A percentile compares a stretch with the other conserved stretches of the same genome.
phyloP scores from a whole-genome alignment of 139 green algal species.

The Coelastrella sp. region DNA sequence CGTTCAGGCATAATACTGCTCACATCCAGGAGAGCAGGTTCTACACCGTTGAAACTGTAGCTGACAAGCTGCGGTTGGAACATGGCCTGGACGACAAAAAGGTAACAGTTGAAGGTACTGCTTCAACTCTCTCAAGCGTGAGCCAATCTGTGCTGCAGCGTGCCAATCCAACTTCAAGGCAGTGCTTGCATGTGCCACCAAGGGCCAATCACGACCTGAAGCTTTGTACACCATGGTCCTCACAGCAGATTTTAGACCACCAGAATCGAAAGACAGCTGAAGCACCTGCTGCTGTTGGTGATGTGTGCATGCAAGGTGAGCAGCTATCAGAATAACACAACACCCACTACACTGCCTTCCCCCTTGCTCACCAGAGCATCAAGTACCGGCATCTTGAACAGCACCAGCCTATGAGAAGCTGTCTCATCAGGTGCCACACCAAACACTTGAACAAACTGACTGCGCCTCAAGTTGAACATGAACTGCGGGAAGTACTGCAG shows the following conservation, averaged over 20 bases:
- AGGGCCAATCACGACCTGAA: no score
- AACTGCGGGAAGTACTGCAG: slow-evolving; percentile 98
- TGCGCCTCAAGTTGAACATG: slow-evolving; percentile 98
- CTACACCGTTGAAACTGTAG: slow-evolving; percentile 86
- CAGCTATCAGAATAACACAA: no score
- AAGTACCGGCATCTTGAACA: slow-evolving; percentile 85
- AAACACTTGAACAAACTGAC: slow-evolving; percentile 97
- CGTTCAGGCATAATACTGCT: slow-evolving; percentile 91
- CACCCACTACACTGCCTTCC: no score
- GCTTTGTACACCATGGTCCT: no score
- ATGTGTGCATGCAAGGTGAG: no score
- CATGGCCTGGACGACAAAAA: slow-evolving; percentile 71
- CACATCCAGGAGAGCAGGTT: slow-evolving; percentile 97
- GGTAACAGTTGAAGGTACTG: neutral
- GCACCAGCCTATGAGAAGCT: slow-evolving; percentile 89
- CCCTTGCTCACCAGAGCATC: slow-evolving; percentile 92
- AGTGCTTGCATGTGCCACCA: no score
- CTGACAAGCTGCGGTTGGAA: slow-evolving; percentile 93
- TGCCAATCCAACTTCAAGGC: no score
- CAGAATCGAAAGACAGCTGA: no score
- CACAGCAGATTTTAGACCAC: no score
- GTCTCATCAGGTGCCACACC: slow-evolving; percentile 98
- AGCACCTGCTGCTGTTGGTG: no score
- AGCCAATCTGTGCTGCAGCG: no score
- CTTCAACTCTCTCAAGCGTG: no score